Percentiles rank a stretch among this genome's conserved stretches.
These are phyloP conservation scores for Thielaviopsis musarum DNA, from an alignment of 2,329 filamentous ascomycete genomes.

Conservation along the genomic window DNA sequence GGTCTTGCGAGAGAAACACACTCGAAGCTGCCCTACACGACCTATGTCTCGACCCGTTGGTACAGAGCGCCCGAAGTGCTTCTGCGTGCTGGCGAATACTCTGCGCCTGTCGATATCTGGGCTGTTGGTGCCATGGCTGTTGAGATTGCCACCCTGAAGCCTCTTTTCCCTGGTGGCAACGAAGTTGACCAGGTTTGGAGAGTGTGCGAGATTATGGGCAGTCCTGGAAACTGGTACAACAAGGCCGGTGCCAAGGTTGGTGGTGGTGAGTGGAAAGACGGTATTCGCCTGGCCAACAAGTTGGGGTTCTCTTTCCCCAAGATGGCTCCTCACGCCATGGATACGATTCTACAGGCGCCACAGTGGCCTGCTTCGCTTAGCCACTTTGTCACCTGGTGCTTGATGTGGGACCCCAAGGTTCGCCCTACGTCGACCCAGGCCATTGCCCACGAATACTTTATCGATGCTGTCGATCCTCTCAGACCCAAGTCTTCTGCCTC, in stretches of 20 bases:
- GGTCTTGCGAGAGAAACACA: conserved; percentile 94
- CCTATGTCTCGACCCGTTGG: conserved; percentile 96
- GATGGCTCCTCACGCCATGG: conserved; percentile 96
- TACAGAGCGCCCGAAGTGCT: conserved; percentile 94
- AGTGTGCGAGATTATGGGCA: conserved; percentile 98
- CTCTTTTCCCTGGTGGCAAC: conserved; percentile 90
- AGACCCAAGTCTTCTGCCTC: conserved; percentile 82
- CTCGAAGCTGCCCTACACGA: conserved; percentile 91
- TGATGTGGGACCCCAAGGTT: conserved; percentile 95
- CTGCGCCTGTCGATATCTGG: conserved; percentile 96
- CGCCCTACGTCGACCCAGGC: conserved; percentile 86
- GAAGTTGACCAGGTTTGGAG: conserved; percentile 99
- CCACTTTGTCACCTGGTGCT: conserved; percentile 92
- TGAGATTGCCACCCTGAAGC: conserved; percentile 90
- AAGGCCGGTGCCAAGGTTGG: conserved; percentile 75
- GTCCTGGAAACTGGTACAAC: conserved; percentile 94
- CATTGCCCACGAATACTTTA: conserved; percentile 88
- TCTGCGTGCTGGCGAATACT: conserved; percentile 87
- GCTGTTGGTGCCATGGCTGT: conserved; percentile 97
- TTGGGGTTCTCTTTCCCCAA: conserved; percentile 97
- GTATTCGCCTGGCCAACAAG: conserved; percentile 81
- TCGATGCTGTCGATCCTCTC: conserved; percentile 79
- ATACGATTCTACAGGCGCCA: conserved; percentile 75
- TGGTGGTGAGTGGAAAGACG: conserved; percentile 94
- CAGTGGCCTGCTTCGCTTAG: conserved; percentile 82